A percentile compares a stretch with the other conserved stretches of the same genome.
Conservation (phyloP, 2,329 filamentous ascomycete genomes). For the Penicillium sp. region DNA sequence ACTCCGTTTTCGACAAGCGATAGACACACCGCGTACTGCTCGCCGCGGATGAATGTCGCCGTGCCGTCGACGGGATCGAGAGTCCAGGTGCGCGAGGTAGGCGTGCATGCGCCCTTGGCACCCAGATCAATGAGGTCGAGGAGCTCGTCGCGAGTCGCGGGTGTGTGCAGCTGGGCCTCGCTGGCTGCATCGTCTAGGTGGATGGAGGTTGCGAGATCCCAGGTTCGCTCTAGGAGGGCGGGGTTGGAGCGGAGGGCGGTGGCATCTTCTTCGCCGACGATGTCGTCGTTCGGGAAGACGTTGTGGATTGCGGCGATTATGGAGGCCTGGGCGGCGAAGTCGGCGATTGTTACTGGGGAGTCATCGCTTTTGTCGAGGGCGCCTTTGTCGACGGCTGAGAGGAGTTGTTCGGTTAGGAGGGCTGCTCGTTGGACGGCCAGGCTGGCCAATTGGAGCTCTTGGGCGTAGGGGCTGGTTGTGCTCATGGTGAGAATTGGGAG, state of each 20-base stretch:
- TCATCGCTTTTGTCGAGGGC: constrained; percentile 60
- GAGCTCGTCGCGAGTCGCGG: constrained; percentile 56
- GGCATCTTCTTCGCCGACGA: constrained; percentile 64
- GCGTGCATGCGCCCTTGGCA: constrained; percentile 43
- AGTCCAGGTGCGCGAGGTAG: constrained; percentile 57
- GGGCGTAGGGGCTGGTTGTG: constrained; percentile 29
- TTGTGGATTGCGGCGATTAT: constrained; percentile 59
- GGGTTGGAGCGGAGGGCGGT: constrained; percentile 54
- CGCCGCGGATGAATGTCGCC: constrained; percentile 60
- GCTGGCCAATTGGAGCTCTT: constrained; percentile 40
- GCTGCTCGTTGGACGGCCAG: constrained; percentile 59
- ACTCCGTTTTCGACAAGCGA: constrained; percentile 59
- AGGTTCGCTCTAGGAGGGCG: constrained; percentile 55
- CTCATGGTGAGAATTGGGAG: constrained; percentile 20
- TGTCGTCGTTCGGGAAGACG: constrained; percentile 58
- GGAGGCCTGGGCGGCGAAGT: constrained; percentile 65
- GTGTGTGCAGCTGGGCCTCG: constrained; percentile 41
- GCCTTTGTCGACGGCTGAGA: constrained; percentile 52
- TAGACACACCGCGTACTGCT: constrained; percentile 66
- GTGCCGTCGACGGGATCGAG: constrained; percentile 69
- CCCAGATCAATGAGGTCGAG: constrained; percentile 64
- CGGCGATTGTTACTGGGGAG: constrained; percentile 64
- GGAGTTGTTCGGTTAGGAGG: constrained; percentile 58
- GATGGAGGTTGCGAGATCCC: constrained; percentile 53
- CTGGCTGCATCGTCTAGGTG: constrained; percentile 36